Base-by-base conservation (phyloP, 2,329 filamentous ascomycete species). In the Endothia cerciana region DNA sequence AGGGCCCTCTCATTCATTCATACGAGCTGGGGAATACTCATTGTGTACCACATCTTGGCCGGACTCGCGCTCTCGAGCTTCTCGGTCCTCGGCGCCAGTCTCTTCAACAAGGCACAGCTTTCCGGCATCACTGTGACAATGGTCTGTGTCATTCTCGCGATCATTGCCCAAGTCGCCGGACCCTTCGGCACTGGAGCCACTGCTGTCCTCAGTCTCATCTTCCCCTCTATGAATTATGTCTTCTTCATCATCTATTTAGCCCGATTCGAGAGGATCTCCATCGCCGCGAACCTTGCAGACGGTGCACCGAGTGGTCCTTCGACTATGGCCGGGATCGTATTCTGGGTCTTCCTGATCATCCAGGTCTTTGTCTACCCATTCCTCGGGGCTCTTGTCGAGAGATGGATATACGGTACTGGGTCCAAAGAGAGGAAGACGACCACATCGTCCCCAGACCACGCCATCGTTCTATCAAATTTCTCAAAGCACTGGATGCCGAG, bases 71-170 rank as follows among this genome's bases (percentile, higher is more conserved):
- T 97, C 56, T 87, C 91, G 0, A 95, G 91, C 53, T 90, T 93
- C 75, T 92, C 93, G 1, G 87, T 97, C 63, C 84, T 97, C 49
- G 91, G 91, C 33, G 92, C 90, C 0, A 87, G 91, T 10, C 91
- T 97, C 72, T 97, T 97, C 82, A 91, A 87, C 71, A 94, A 90
- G 74, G 89, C 94, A 0, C 94, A 97, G 76, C 85, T 97, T 4
- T 95, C 91, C 65, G 94, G 94, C 36, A 94, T 96, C 69, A 87
- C 88, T 0, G 85, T 91, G 49, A 89, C 90, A 10, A 89, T 97
- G 33, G 78, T 87, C 22, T 89, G 87, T 15, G 84, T 96, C 33
- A 78, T 96, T 2, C 82, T 97, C 1, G 93, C 91, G 19, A 91
- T 97, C 71, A 81, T 97, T 28, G 89, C 93, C 0, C 94, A 97